phyloP scores from a whole-genome alignment of 805 yeast genomes.

The Middelhovenomyces tepae region DNA sequence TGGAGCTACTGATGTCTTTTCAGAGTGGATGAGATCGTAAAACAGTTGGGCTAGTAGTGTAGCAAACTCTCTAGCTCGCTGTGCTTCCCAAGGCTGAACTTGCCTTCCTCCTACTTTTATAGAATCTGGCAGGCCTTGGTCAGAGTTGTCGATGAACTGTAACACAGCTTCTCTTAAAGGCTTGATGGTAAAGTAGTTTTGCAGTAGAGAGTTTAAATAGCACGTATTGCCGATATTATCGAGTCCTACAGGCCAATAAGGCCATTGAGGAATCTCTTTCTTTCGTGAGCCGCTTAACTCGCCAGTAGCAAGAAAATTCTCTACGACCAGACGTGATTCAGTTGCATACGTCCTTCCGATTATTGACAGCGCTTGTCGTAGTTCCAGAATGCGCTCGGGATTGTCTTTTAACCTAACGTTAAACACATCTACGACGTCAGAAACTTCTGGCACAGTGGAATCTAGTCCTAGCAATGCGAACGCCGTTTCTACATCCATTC shows the following conservation, averaged over 20 bases:
- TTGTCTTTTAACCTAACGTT: too few species aligned
- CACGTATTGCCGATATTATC: constrained; percentile 96
- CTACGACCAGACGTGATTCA: too few species aligned
- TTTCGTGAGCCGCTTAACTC: too few species aligned
- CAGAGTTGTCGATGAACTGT: constrained; percentile 34
- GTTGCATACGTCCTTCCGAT: constrained; percentile 49
- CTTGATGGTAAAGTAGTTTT: constrained; percentile 77
- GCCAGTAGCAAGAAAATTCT: too few species aligned
- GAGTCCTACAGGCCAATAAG: constrained; percentile 89
- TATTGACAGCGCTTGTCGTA: constrained; percentile 49
- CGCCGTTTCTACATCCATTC: constrained; percentile 21
- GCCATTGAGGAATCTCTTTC: too few species aligned
- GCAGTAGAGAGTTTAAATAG: constrained; percentile 81
- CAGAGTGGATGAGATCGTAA: constrained; percentile 55
- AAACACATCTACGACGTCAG: constrained; percentile 39
- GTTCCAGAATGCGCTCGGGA: constrained; percentile 42
- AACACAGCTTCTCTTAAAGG: constrained; percentile 67
- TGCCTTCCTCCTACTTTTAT: constrained; percentile 78
- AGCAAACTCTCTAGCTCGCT: constrained; percentile 74
- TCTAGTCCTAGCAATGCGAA: too few species aligned
- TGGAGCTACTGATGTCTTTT: constrained; percentile 64
- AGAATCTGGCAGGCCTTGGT: constrained; percentile 13
- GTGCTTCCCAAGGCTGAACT: constrained; percentile 70
- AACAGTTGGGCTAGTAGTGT: constrained; percentile 64
- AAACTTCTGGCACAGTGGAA: constrained; percentile 14